These are phyloP conservation scores for Endoconidiophora laricicola DNA, from an alignment of 2,329 filamentous ascomycete species.

Conservation along the genomic window DNA sequence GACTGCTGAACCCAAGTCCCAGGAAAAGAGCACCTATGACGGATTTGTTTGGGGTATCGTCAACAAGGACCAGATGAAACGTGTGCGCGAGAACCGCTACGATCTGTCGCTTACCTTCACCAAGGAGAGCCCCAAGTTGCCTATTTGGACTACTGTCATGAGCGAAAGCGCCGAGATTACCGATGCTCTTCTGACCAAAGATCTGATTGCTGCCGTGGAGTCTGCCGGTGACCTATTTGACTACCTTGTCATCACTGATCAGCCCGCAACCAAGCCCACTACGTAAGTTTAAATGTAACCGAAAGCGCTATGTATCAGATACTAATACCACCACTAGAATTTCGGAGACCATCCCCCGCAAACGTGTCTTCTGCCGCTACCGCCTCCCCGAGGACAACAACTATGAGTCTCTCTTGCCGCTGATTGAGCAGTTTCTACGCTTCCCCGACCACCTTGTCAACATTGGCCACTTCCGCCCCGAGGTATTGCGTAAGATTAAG, in stretches of 20 bases:
- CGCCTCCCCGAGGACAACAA: conserved; percentile 47
- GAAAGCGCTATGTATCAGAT: not conserved
- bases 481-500: conserved; percentile 75
- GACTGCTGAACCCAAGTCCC: conserved; percentile 35
- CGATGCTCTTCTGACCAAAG: conserved; percentile 69
- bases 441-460: conserved; percentile 68
- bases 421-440: conserved; percentile 70
- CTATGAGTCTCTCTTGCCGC: conserved; percentile 49
- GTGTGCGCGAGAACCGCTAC: conserved; percentile 79
- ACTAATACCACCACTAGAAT: conserved; percentile 33
- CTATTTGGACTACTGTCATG: conserved; percentile 84
- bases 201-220: conserved; percentile 65
- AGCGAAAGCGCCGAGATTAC: conserved; percentile 93
- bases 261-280: conserved; percentile 70
- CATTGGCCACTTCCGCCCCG: conserved; percentile 69
- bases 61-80: conserved; percentile 87
- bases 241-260: conserved; percentile 77
- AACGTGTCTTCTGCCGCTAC: conserved; percentile 69
- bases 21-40: conserved; percentile 57
- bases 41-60: conserved; percentile 90
- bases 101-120: conserved; percentile 85
- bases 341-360: conserved; percentile 68
- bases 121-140: conserved; percentile 83
- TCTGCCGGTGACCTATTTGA: conserved; percentile 64
- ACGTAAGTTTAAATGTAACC: conserved; percentile 39